Evolutionary conservation across 441 rosid genomes (phyloP), one percentile per base, ranked within the genome.

Genomic region (Manihot esculenta): DNA sequence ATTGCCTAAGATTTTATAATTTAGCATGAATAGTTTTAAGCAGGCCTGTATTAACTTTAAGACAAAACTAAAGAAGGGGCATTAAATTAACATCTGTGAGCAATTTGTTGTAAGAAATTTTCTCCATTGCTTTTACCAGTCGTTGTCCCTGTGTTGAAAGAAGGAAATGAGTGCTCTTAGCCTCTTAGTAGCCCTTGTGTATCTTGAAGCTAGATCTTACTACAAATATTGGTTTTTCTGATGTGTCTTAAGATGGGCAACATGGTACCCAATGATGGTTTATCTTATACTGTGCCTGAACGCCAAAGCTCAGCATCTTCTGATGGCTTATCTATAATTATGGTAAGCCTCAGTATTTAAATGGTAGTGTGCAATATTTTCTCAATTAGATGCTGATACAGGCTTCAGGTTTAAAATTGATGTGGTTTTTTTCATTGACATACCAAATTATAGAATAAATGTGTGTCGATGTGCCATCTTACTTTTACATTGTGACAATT

Each of bases 131-230:
- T 38, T 5, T 12, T 33, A 2, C n/a, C 21, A 7, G 17, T 20
- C 1, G 6, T 23, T 48, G 41, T 24, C 10, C 14, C 7, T 3
- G 7, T 13, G 26, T 13, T 13, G 14, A n/a, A 33, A 50, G 23
- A 27, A 21, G 3, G n/a, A 17, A 45, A 61, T 33, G 23, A 48
- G 10, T 10, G 7, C 26, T 9, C 58, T n/a, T 49, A 21, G 5
- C 13, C 26, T 9, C 58, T n/a, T 49, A 21, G 5, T n/a, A 42
- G 26, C 33, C 27, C 55, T 42, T 62, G 18, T 57, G 18, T 50
- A 57, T 21, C 57, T 5, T 57, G 65, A 71, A 62, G 24, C n/a
- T 12, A 11, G 59, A 55, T 71, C 53, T 8, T 24, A n/a, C 50
- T 44, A 9, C 26, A n/a, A 30, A 49, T 8, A 42, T 13, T 41